Evolutionary conservation across 1,284 basidiomycete genomes (phyloP), one percentile per base, ranked within the genome.

Genomic region (Moesziomyces aphidis): DNA sequence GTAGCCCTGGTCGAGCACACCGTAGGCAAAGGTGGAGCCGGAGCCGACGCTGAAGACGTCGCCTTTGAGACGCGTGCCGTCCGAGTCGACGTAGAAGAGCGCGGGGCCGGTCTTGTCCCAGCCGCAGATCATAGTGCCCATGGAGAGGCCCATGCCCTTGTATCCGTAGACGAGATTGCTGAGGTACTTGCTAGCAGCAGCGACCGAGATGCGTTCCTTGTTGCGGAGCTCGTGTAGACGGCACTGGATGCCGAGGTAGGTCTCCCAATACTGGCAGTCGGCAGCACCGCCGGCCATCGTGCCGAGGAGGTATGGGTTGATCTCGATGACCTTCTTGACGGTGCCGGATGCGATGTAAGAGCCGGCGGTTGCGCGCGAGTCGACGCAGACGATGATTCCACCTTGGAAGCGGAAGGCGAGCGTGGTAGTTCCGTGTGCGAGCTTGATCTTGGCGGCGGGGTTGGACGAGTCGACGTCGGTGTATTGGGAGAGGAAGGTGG

Each of bases 71-170:
- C 97, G 91, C 11, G 93, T 93, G 43, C 97, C 97, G 76, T 99
- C 97, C 17, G 93, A 96, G 86, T 99, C 97, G 61, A 99, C 97
- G 85, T 99, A 99, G 87, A 95, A 99, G 42, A 99, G 88, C 15
- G 93, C 90, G n/a, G 96, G 96, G 0, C 97, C 96, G 90, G 96
- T 97, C 89, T 98, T 99, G 87, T 99, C 97, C 95, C 96, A 99
- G 28, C 97, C 97, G 81, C 95, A 98, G 75, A 99, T 97, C 97
- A 99, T 99, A 2, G 97, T 99, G 61, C 97, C 97, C 96, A 99
- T 99, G 85, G 94, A 96, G 66, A 99, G 87, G 5, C 97, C 97
- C 95, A 97, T 98, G 15, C 97, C 97, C 87, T 99, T 99, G 89
- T 99, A 99, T 64, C 91, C 89, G 86, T 98, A 99, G 8, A 99